Percentiles rank a stretch among this genome's conserved stretches.
phyloP scores from a whole-genome alignment of 2,329 filamentous ascomycete genomes.

The Pseudogymnoascus sp. region DNA sequence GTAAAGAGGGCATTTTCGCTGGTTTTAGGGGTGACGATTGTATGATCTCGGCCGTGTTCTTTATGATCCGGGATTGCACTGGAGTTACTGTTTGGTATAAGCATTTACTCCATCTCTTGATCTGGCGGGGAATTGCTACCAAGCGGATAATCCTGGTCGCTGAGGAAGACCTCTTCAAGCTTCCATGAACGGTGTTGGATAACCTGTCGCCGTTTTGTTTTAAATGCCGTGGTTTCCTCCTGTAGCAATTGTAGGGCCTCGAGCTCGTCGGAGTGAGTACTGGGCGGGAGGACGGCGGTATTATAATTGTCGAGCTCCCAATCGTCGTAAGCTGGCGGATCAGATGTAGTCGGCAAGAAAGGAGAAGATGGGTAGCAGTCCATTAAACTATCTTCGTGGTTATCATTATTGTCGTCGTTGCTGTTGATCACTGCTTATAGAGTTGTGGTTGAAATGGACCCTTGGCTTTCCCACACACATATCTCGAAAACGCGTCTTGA shows the following conservation, averaged over 20 bases:
- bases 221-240: slow-evolving; percentile 34
- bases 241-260: slow-evolving; percentile 36
- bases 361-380: neutral
- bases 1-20: slow-evolving; percentile 45
- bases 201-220: slow-evolving; percentile 37
- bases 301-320: slow-evolving; percentile 16
- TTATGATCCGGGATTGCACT: slow-evolving; percentile 14
- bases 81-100: slow-evolving; percentile 22
- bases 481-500: neutral
- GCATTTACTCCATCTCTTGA: neutral
- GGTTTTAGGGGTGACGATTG: slow-evolving; percentile 31
- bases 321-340: slow-evolving; percentile 21
- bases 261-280: slow-evolving; percentile 38
- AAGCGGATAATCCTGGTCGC: slow-evolving; percentile 36
- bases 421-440: neutral
- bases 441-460: neutral
- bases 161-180: slow-evolving; percentile 38
- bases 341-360: slow-evolving; percentile 17
- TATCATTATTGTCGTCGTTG: neutral
- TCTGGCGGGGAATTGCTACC: slow-evolving; percentile 14
- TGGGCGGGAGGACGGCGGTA: slow-evolving; percentile 13
- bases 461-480: neutral
- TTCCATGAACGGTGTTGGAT: slow-evolving; percentile 45
- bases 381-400: neutral
- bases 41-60: slow-evolving; percentile 13